Conservation (phyloP, 2,329 filamentous ascomycete species). For the Cercospora berteroae region DNA sequence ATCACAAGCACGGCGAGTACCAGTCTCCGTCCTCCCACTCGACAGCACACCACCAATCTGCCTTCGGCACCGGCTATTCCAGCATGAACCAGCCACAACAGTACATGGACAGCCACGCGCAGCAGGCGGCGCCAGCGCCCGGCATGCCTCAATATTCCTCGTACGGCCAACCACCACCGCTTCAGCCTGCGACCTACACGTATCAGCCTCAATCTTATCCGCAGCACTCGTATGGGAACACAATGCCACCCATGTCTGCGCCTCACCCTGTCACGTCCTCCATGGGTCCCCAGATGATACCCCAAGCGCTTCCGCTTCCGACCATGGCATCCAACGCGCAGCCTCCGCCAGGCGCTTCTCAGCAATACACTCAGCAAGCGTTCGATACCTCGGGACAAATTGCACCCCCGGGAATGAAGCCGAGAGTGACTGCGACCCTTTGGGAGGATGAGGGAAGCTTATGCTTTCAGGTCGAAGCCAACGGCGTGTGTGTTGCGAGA, state of each 20-base stretch:
- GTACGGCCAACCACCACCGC: slow-evolving; percentile 61
- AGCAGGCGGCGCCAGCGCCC: slow-evolving; percentile 73
- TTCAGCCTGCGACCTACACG: slow-evolving; percentile 36
- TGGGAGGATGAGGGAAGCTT: slow-evolving; percentile 98
- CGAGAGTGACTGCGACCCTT: slow-evolving; percentile 88
- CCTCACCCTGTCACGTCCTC: slow-evolving; percentile 67
- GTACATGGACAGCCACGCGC: slow-evolving; percentile 69
- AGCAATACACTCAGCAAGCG: slow-evolving; percentile 37
- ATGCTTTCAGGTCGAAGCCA: slow-evolving; percentile 96
- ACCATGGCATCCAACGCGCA: slow-evolving; percentile 36
- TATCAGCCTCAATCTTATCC: slow-evolving; percentile 59
- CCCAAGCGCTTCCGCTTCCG: slow-evolving; percentile 64
- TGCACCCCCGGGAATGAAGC: slow-evolving; percentile 91
- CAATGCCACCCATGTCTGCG: slow-evolving; percentile 73
- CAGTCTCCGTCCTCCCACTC: slow-evolving; percentile 74
- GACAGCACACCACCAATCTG: slow-evolving; percentile 41
- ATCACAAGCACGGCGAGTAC: slow-evolving; percentile 42
- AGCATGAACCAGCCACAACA: slow-evolving; percentile 78
- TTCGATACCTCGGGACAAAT: slow-evolving; percentile 91
- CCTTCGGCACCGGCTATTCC: slow-evolving; percentile 38
- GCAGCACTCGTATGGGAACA: slow-evolving; percentile 73
- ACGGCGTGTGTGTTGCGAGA: slow-evolving; percentile 91
- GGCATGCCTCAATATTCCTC: slow-evolving; percentile 74
- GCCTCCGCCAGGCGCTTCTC: slow-evolving; percentile 21
- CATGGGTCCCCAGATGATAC: slow-evolving; percentile 64